A percentile compares a stretch with the other conserved stretches of the same genome.
These are phyloP conservation scores for Kwoniella bestiolae DNA, from an alignment of 768 basidiomycete species.

Conservation along the genomic window DNA sequence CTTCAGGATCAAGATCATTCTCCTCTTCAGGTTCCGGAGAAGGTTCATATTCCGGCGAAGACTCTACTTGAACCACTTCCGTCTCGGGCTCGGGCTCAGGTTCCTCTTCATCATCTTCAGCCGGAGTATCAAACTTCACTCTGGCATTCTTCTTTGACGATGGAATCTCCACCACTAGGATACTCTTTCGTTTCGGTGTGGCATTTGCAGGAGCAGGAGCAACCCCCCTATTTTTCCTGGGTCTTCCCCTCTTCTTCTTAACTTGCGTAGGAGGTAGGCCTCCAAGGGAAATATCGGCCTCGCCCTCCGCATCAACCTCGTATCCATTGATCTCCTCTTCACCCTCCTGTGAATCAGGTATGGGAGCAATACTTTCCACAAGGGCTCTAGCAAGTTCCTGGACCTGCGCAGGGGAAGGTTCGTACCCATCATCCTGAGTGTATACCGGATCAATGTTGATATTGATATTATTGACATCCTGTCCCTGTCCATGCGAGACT, in stretches of 20 bases:
- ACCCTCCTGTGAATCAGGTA: constrained; percentile 1
- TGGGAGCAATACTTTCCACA: neutral
- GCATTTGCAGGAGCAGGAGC: neutral
- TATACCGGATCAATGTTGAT: neutral
- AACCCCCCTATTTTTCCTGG: neutral
- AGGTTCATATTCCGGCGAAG: constrained; percentile 7
- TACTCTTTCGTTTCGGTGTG: neutral
- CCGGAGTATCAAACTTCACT: constrained; percentile 9
- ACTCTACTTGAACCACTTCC: neutral
- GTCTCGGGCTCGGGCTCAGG: neutral
- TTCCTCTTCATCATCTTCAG: neutral
- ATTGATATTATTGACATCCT: neutral
- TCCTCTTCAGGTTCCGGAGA: constrained; percentile 8
- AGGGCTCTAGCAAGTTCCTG: constrained; percentile 13
- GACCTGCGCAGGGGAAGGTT: constrained; percentile 12
- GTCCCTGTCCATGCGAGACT: neutral
- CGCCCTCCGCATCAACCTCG: neutral
- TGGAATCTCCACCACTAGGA: constrained; percentile 1
- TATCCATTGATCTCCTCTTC: constrained; percentile 7
- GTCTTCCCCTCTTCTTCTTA: constrained; percentile 4
- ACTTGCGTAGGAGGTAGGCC: neutral
- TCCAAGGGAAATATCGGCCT: neutral
- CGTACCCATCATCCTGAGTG: constrained; percentile 6
- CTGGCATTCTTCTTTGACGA: constrained; percentile 8
- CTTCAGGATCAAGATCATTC: constrained; percentile 2